phyloP scores from a whole-genome alignment of 306 rosid genomes.

The Fagus sylvatica region DNA sequence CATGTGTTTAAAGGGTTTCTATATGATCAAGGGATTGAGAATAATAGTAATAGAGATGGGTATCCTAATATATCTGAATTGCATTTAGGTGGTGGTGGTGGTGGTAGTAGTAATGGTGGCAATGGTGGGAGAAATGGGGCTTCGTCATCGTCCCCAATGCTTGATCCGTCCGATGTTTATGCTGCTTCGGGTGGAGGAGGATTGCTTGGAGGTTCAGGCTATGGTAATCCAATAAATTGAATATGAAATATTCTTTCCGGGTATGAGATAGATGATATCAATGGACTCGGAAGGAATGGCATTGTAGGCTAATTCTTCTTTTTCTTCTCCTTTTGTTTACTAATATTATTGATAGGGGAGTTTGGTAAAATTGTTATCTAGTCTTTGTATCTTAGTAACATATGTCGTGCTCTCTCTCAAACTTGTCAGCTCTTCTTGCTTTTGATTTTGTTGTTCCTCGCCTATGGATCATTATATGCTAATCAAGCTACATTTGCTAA shows the following conservation, averaged over 20 bases:
- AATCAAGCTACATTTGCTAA: slow-evolving; percentile 23
- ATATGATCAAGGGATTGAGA: slow-evolving; percentile 76
- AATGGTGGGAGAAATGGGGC: slow-evolving; percentile 45
- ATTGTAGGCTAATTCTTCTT: slow-evolving; percentile 33
- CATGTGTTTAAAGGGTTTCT: slow-evolving; percentile 89
- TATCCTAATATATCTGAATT: slow-evolving; percentile 74
- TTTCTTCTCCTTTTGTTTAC: slow-evolving; percentile 22
- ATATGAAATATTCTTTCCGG: slow-evolving; percentile 17
- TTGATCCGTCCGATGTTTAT: slow-evolving; percentile 73
- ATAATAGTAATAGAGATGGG: slow-evolving; percentile 31
- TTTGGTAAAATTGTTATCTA: slow-evolving; percentile 19
- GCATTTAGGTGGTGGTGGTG: slow-evolving; percentile 68
- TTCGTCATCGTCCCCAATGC: slow-evolving; percentile 63
- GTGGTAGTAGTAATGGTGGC: slow-evolving; percentile 13
- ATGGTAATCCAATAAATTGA: slow-evolving; percentile 80
- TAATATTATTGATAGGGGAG: slow-evolving; percentile 3
- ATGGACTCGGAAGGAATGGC: slow-evolving; percentile 31
- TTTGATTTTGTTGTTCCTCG: slow-evolving; percentile 21
- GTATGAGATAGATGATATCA: slow-evolving; percentile 28
- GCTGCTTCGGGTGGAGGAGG: slow-evolving; percentile 55
- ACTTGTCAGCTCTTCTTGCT: background rate
- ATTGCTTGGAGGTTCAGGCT: slow-evolving; percentile 70
- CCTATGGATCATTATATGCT: slow-evolving; percentile 26
- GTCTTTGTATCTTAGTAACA: slow-evolving; percentile 36
- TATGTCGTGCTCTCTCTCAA: slow-evolving; percentile 19